Evolutionary conservation across 1,284 basidiomycete species (phyloP), one percentile per base, ranked within the genome.

Genomic region (Puccinia polysora): DNA sequence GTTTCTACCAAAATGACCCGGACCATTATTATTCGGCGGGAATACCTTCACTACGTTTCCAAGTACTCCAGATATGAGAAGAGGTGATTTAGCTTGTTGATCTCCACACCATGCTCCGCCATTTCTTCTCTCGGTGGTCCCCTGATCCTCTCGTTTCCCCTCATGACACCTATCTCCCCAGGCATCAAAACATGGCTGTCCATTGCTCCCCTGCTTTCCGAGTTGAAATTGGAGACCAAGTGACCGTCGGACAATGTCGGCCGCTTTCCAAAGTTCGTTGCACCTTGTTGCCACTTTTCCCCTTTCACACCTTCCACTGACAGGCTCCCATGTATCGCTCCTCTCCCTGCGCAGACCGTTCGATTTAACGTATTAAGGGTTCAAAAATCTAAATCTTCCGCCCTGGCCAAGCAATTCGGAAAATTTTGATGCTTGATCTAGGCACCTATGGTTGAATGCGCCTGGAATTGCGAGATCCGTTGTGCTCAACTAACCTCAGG

Each of bases 1-100:
- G 85, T 98, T 74, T 97, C 95, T 76, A 97, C 94, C 64, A 99
- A 99, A 86, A 98, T 99, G 96, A 96, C 89, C 82, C 91, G 96
- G 80, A 98, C 96, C 75, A 86, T 97, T 81, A 87, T 98, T 83
- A 93, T 98, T 84, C 94, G 96, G 77, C 86, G 96, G 80, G 96
- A 99, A 82, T 99, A 97, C 79, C 80, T 82, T 52, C 96, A 97
- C 85, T 98, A 91, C 83, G 87, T 98, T 80, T 91, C 94, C 78
- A 98, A 99, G 86, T 99, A 98, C 87, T 91, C 79, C 77, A 79
- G 81, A 76, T 81, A 81, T 80, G 81, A 81, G 78, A 80, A 80
- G 77, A 77, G 78, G 59, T 75, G 90, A 91, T n/a, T n/a, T n/a
- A n/a, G 80, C 75, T 83, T 81, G 76, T 83, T 83, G 15, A 23